Evolutionary conservation across 345 rosid species (phyloP), one percentile per base, ranked within the genome.

Genomic region (Barbarea vulgaris): DNA sequence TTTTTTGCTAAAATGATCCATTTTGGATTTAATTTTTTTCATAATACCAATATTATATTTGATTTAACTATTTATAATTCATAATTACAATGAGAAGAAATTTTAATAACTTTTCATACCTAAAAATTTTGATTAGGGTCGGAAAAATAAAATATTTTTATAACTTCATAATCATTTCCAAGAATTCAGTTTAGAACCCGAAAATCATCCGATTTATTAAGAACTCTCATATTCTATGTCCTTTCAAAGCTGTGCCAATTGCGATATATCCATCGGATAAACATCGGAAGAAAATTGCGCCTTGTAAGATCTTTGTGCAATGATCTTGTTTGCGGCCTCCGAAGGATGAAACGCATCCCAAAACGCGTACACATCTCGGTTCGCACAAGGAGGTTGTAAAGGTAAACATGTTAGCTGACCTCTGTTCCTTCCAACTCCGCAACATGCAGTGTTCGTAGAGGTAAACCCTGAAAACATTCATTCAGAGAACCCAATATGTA

Each of bases 341-440:
- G 85, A 63, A 9, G 96, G 96, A 64, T 89, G 96, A 66, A 83
- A 87, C 11, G 92, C 92, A 54, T 89, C 96, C 96, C 96, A 87
- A 72, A 89, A 89, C 55, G 84, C 55, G 19, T 81, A 80, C 41
- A 83, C 84, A 9, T 68, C 47, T 52, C 93, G 72, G 63, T 87
- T 85, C 44, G 4, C 57, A 76, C 96, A 87, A n/a, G 96, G 91
- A 4, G 7, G 42, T 77, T 82, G 75, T 6, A 15, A 10, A 1
- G 96, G 96, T 67, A 89, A 76, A 76, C 96, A 87, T 13, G 91
- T 87, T 30, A 87, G 79, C 71, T 87, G 91, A 15, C 95, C 95
- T 51, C 83, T 75, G 70, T 89, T 89, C 65, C 90, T 84, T 62
- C 96, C 96, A 3, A 85, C 79, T 4, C 96, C 96, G 21, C 93